Percentiles rank a stretch among this genome's conserved stretches.
Evolutionary conservation across 352 stramenopile species (phyloP).

Genomic region (Globisporangium iwayamae): DNA sequence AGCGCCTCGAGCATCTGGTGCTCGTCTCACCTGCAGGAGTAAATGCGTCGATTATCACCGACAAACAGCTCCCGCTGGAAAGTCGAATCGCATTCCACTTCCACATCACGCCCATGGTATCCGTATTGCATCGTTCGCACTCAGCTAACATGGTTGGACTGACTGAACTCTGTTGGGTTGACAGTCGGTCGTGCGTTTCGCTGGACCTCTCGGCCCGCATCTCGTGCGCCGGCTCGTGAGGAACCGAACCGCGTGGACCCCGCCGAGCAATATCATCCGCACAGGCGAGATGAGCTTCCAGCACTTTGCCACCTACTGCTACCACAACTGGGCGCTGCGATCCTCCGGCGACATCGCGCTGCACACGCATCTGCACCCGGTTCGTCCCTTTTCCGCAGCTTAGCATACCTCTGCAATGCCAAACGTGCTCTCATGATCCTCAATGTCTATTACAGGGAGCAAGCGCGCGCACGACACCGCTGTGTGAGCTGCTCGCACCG

Average conservation of each 20-base stretch:
- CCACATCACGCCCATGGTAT: slow-evolving; percentile 11
- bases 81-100: slow-evolving; percentile 2
- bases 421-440: neutral
- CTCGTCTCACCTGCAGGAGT: slow-evolving; percentile 23
- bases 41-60: neutral
- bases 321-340: slow-evolving; percentile 15
- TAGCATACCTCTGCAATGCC: neutral
- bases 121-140: neutral
- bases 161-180: neutral
- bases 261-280: slow-evolving; percentile 3
- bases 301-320: slow-evolving; percentile 9
- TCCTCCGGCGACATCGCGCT: slow-evolving; percentile 9
- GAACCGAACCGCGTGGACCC: neutral
- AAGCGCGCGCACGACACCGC: neutral
- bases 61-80: slow-evolving; percentile 3
- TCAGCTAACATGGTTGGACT: neutral
- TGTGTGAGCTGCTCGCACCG: slow-evolving; percentile 8
- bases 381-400: neutral
- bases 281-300: slow-evolving; percentile 1
- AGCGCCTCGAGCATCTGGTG: slow-evolving; percentile 21
- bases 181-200: slow-evolving; percentile 8
- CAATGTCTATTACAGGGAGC: slow-evolving; percentile 1
- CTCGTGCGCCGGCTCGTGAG: slow-evolving; percentile 8
- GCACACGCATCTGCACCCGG: slow-evolving; percentile 9
- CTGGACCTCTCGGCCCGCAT: slow-evolving; percentile 4